Percentiles rank a stretch among this genome's conserved stretches.
phyloP scores from a whole-genome alignment of 2,329 filamentous ascomycete genomes.

The Balansia obtecta region DNA sequence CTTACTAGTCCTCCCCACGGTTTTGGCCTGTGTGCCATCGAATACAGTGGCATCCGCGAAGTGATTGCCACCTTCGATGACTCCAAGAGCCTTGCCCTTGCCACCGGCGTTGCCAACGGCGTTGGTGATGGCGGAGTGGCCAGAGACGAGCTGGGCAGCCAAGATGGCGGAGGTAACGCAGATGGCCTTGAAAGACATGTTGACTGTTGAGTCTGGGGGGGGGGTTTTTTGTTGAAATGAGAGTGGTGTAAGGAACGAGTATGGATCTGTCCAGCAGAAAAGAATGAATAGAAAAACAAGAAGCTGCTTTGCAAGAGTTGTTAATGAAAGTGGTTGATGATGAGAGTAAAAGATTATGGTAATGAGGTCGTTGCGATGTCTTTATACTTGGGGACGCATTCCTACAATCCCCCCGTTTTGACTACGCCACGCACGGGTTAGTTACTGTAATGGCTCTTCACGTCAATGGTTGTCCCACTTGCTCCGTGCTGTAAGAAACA shows the following conservation, averaged over 20 bases:
- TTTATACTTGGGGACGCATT: slow-evolving; percentile 4
- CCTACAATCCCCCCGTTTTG: background rate
- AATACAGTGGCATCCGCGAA: no score
- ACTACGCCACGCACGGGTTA: background rate
- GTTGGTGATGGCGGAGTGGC: slow-evolving; percentile 47
- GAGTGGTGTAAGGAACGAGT: background rate
- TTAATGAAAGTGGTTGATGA: slow-evolving; percentile 2
- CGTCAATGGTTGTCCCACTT: background rate
- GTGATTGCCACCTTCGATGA: no score
- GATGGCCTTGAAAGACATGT: slow-evolving; percentile 21
- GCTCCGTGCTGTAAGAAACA: background rate
- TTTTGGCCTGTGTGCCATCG: no score
- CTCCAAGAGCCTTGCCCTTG: slow-evolving; percentile 35
- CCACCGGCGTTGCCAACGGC: slow-evolving; percentile 47
- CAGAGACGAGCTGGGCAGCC: slow-evolving; percentile 41
- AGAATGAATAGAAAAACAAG: background rate
- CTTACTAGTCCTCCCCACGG: slow-evolving; percentile 45
- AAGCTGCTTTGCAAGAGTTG: background rate
- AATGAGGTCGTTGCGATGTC: background rate
- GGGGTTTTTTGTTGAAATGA: background rate
- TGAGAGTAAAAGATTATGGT: background rate
- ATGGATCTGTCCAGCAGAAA: slow-evolving; percentile 7
- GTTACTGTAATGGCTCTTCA: no score
- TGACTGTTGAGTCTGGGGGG: slow-evolving; percentile 4
- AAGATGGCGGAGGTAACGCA: slow-evolving; percentile 37